Base-by-base conservation (phyloP, 1,284 basidiomycete genomes). In the Heterobasidion annosum region DNA sequence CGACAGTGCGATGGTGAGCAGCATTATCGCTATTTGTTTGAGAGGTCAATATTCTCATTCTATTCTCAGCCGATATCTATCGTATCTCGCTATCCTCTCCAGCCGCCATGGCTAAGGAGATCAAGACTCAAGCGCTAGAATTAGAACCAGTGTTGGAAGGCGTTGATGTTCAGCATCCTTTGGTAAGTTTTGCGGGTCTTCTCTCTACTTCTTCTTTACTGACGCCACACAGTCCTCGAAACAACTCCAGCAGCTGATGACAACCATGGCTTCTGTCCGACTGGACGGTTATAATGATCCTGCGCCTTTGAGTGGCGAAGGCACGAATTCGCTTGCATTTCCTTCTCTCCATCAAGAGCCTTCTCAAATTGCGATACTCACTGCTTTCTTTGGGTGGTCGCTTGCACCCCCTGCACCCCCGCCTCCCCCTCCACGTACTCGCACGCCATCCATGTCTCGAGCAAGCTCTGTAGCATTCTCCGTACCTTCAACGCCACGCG, bases 1-100 rank as follows among this genome's bases (percentile, higher is more conserved):
- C 76, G 79, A 54, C 88, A 91, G 64, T 90, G 88, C 61, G 86
- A 90, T 66, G 68, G 89, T 91, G 62, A 60, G 79, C 70, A 13
- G 13, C 13, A 32, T 42, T 56, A 43, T 25, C 42, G 45, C 54
- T 19, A 4, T 33, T 35, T 34, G 51, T 43, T 18, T 9, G 42
- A 48, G 12, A 42, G 35, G 15, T 34, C n/a, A 8, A 19, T 3
- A 43, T 19, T 34, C 43, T 61, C 61, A 52, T 43, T 9, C 10
- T 33, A 12, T 15, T 54, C 8, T 10, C 51, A 90, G 88, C 76
- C 45, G 82, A 83, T 0, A 81, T 91, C 52, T 91, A 91, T 63
- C 81, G 82, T 50, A 79, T 91, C 34, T 83, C 84, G 6, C 70
- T 91, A 15, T 78, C 83, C 58, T 72, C 86, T 0, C 85, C 89